Evolutionary conservation across 345 rosid species (phyloP), one percentile per base, ranked within the genome.

Genomic region (Durio zibethinus): DNA sequence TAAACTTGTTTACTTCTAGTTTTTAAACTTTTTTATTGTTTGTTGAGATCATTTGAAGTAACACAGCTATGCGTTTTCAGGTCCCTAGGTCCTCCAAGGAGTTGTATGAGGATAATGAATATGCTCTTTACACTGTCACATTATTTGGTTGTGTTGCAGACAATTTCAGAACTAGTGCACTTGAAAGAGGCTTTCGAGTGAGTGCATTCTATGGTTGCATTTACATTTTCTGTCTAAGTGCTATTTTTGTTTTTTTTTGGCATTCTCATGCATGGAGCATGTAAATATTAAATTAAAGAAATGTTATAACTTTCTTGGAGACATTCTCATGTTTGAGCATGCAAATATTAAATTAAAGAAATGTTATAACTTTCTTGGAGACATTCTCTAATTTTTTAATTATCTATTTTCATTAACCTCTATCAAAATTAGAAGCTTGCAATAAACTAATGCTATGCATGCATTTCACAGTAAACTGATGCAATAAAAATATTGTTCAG

Each of bases 31-130:
- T 14, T 1, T 23, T 67, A 12, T 43, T 68, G 2, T 42, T 38
- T 23, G 31, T 23, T 43, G 73, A 23, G 48, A 11, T 11, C 53
- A 54, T 27, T 60, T 27, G 72, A 65, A 72, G 27, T 72, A 42
- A 64, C 15, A 10, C 12, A 36, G 48, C 73, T 11, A 14, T 53
- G 2, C 14, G 53, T 73, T 72, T 78, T 83, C 91, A 93, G 98
- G 99, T 93, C 74, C 98, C 97, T 38, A 89, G 97, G 87, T 96
- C 97, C 47, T 89, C 98, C 14, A 96, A 92, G 90, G 82, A 80
- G 75, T 85, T 96, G 85, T 79, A 84, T 38, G 99, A 96, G 88
- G 99, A 96, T 81, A 96, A 96, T 77, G 99, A 96, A 85, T 93
- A 96, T 85, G 98, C 98, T 67, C 97, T 96, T 74, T 93, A 92